Evolutionary conservation across 1,284 basidiomycete genomes (phyloP).

Genomic region (Ceratobasidium sp.): DNA sequence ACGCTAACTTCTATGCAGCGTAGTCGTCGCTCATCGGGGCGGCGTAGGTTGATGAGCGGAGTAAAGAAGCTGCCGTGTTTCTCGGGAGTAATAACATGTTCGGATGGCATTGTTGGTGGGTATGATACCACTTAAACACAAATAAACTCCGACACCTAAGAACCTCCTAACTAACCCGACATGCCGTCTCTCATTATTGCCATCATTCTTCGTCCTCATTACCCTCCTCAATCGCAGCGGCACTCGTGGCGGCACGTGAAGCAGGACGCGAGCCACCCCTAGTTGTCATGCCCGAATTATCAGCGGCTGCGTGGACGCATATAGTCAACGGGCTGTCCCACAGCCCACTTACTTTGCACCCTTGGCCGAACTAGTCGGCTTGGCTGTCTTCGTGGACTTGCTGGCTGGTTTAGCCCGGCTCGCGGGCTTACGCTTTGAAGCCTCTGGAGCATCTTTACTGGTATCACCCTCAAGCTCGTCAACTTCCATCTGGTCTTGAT

Average conservation of each 20-base stretch:
- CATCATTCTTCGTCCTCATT: not conserved
- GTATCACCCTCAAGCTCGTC: slow-evolving; percentile 27
- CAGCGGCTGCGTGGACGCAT: not conserved
- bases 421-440: slow-evolving; percentile 38
- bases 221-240: not conserved
- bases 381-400: slow-evolving; percentile 13
- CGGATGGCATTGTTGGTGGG: too few relatives aligned
- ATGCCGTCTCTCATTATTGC: not conserved
- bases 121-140: not conserved
- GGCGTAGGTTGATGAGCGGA: not conserved
- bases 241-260: slow-evolving; percentile 1
- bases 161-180: too few relatives aligned
- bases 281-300: not conserved
- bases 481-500: slow-evolving; percentile 39
- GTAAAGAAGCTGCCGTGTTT: not conserved
- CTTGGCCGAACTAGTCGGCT: slow-evolving; percentile 2
- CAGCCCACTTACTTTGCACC: slow-evolving; percentile 24
- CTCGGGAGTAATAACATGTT: not conserved
- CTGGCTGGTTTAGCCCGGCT: slow-evolving; percentile 38
- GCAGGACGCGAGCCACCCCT: slow-evolving; percentile 9
- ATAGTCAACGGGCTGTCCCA: not conserved
- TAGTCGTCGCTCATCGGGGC: not conserved
- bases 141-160: not conserved
- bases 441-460: not conserved
- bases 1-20: too few relatives aligned